These are phyloP conservation scores for Tausonia pullulans DNA, from an alignment of 1,284 basidiomycete genomes.

Conservation along the genomic window DNA sequence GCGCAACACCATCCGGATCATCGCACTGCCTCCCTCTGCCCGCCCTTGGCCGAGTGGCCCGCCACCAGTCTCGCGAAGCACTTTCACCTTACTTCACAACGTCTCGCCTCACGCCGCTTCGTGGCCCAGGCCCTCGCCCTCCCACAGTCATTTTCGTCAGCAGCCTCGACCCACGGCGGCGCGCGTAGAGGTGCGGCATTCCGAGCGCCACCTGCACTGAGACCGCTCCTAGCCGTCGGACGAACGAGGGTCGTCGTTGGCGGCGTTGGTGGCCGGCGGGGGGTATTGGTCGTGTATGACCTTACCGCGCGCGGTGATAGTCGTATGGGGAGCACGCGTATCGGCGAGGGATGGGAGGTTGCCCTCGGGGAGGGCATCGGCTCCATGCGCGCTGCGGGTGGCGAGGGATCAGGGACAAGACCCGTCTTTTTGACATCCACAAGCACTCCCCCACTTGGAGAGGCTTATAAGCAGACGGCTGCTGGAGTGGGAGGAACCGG, in stretches of 20 bases:
- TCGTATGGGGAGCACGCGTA: neutral
- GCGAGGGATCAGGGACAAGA: neutral
- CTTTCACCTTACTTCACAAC: neutral
- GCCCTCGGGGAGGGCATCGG: neutral
- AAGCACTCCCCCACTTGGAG: too few species aligned
- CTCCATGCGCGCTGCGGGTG: neutral
- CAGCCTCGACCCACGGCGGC: neutral
- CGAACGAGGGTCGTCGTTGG: neutral
- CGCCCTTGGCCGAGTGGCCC: neutral
- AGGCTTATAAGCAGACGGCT: neutral
- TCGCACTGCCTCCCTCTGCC: neutral
- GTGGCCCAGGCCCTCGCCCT: neutral
- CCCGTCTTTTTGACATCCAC: neutral
- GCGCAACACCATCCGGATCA: neutral
- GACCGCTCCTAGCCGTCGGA: neutral
- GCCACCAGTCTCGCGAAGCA: neutral
- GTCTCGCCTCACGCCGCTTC: neutral
- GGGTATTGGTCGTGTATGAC: neutral
- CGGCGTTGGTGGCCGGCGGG: neutral
- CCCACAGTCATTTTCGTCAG: neutral
- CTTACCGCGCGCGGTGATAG: neutral
- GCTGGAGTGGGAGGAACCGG: neutral
- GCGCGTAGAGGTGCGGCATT: neutral
- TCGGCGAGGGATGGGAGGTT: neutral
- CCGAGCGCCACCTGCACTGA: neutral